Evolutionary conservation across 305 asterid species (phyloP), one percentile per base, ranked within the genome.

Genomic region (Withania somnifera): DNA sequence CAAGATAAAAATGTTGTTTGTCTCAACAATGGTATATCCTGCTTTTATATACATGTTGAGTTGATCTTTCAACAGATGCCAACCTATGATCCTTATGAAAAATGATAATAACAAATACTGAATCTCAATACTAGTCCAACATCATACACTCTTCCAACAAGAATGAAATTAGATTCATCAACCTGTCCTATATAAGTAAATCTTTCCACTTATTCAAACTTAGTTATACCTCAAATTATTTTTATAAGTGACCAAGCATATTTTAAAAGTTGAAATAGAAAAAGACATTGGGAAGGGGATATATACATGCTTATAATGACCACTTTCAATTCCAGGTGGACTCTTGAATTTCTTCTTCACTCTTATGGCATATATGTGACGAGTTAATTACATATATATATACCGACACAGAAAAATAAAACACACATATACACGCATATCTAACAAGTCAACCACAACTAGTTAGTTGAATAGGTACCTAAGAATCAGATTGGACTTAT

Each of bases 61-160:
- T 36, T 98, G 98, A 66, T 88, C 97, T 88, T 88, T 92, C 86
- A 96, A 86, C 63, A 96, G 89, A 83, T 96, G 97, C 97, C 95
- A 96, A 45, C 98, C 97, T 64, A 94, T 91, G 82, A 98, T 97
- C 89, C 93, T 91, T 94, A 98, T 96, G 89, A 17, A 80, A 86
- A 66, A 42, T 38, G 71, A 67, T 10, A 66, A 53, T 7, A 82
- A 36, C 67, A 11, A 80, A 84, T 69, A 42, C 20, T 1, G 14
- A n/a, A 68, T 32, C n/a, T 75, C 71, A 56, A 60, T 57, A 42
- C 28, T 54, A 2, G 77, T 53, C 22, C 11, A 7, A 60, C 71
- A 51, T 76, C 63, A 26, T 51, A 8, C 30, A 76, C 30, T 76
- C 11, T 51, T 3, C 47, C n/a, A 76, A 50, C n/a, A 26, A 76